Evolutionary conservation across 108 stramenopile genomes (phyloP), one percentile per base, ranked within the genome.

Genomic region (Nannochloropsis salina): DNA sequence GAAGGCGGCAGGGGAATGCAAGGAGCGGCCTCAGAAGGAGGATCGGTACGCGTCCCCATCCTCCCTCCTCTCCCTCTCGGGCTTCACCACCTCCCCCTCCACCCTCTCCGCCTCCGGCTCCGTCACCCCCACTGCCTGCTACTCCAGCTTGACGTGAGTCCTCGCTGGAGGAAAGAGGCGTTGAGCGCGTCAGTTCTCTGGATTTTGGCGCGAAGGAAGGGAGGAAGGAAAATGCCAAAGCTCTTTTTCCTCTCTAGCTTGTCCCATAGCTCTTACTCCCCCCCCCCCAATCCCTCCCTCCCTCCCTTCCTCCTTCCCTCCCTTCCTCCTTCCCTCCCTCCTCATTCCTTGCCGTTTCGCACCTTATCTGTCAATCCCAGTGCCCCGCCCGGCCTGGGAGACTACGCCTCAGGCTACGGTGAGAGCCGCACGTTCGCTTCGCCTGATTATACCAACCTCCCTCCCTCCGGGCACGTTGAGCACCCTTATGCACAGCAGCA

Each of bases 271-370:
- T n/a, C n/a, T n/a, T n/a, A n/a, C n/a, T n/a, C n/a, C n/a, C n/a
- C n/a, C n/a, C n/a, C n/a, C n/a, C n/a, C n/a, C n/a, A n/a, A 51
- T 51, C 10, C 47, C 9, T 51, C 9, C 9, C 10, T 12, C 10
- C 9, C 9, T 51, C 47, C 47, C 47, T 51, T 12, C 47, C 47
- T 51, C 47, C 47, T 12, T 51, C 47, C 47, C 47, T 51, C 47
- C 47, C 47, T 51, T 51, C 47, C 47, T 51, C 47, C 47, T 11
- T 51, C 47, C 47, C 47, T 51, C 47, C 47, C 47, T 51, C 47
- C 47, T 51, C 47, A 9, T 51, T 12, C 47, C 47, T 51, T 12
- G 9, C 47, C 47, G 9, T 12, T 51, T 51, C 47, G 10, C 47
- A 9, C 47, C 12, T 12, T 12, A 9, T 51, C 47, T 12, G 10